Base-by-base conservation (phyloP, 2,329 filamentous ascomycete genomes). In the Diaporthe sp. region DNA sequence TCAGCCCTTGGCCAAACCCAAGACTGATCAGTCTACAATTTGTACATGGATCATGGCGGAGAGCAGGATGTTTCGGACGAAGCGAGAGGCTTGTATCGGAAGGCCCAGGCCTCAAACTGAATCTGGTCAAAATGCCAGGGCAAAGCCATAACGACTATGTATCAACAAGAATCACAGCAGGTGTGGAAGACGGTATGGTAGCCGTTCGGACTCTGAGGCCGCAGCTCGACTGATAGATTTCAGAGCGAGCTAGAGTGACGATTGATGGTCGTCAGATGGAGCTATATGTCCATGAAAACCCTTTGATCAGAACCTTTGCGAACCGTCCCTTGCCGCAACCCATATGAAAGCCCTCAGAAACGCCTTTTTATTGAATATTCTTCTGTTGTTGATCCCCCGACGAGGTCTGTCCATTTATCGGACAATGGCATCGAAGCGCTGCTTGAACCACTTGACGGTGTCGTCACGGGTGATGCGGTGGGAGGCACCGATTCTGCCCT, bases 361-460 rank as follows among this genome's bases (percentile, higher is more conserved):
- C 80, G 75, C 78, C 78, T 71, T 77, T 79, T 79, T 79, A 78
- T 73, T 75, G 72, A 73, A 58, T 58, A 10, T 61, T 68, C 10
- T 73, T 42, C n/a, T 44, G 39, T 37, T 76, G 70, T 78, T 78
- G 75, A 34, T 73, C 70, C 68, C 79, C 75, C 75, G 65, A 74
- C 76, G 67, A 72, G 68, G 65, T 72, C 34, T 49, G 68, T 28
- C 80, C 79, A 84, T 92, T 95, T 98, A 98, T 91, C 97, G 94
- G 90, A 99, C 95, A 87, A 98, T 98, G 87, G 96, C 97, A 87
- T 98, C 95, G 93, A 98, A 98, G 88, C 95, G 93, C 84, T 86
- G 84, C 90, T 92, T 92, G 90, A 92, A 99, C 97, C 97, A 99
- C 91, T 96, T 98, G 90, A 98, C 89, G 84, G 96, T 98, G 93